Evolutionary conservation across 257 asterid species (phyloP).

Genomic region (Nicotiana otophora): DNA sequence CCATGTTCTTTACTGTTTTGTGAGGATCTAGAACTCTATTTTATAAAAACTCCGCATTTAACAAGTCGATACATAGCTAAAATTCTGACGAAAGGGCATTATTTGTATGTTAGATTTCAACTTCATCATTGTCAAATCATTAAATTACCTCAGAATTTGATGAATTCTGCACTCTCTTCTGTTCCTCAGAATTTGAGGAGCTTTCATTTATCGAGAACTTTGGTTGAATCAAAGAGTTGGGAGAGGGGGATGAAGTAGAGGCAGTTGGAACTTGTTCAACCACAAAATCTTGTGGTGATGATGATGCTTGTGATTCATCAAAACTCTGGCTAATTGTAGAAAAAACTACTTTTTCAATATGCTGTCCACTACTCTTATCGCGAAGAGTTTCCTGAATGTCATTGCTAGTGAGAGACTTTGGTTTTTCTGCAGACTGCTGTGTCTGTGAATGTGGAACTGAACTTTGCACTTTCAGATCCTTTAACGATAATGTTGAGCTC

Average conservation of each 20-base stretch:
- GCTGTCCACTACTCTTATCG: slow-evolving; percentile 10
- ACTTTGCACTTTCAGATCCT: not conserved
- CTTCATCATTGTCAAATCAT: not conserved
- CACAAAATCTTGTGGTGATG: slow-evolving; percentile 9
- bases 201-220: slow-evolving; percentile 33
- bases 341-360: slow-evolving; percentile 1
- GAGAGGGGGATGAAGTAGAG: slow-evolving; percentile 33
- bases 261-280: slow-evolving; percentile 24
- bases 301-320: slow-evolving; percentile 9
- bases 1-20: not conserved
- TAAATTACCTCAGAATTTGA: not conserved
- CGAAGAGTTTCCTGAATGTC: slow-evolving; percentile 12
- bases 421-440: not conserved
- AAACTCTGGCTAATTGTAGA: slow-evolving; percentile 6
- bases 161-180: slow-evolving; percentile 2
- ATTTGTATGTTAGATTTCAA: not conserved
- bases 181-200: slow-evolving; percentile 27
- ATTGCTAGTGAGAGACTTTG: slow-evolving; percentile 9
- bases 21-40: not conserved
- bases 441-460: slow-evolving; percentile 2
- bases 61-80: not conserved
- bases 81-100: not conserved
- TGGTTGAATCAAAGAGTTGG: slow-evolving; percentile 50
- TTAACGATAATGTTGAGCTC: not conserved
- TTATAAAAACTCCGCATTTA: not conserved